Base-by-base conservation (phyloP, 331 rosid genomes). In the Saraca asoca region DNA sequence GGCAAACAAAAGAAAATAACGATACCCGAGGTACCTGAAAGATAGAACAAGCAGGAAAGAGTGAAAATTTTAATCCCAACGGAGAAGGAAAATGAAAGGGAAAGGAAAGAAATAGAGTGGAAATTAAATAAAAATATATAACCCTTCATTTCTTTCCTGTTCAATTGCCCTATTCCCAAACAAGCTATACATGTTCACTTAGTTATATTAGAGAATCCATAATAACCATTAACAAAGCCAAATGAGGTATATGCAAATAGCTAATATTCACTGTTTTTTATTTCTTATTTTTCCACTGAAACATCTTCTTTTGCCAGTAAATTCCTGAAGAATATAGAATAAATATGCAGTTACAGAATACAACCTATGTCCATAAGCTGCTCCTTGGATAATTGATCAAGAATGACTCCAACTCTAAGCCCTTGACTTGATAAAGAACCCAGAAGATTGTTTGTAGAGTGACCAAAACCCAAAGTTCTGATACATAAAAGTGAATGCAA, bases 281-380 rank as follows among this genome's bases (percentile, higher is more conserved):
- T 48, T 53, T 37, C 11, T 38, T 45, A 0, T 17, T 13, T 19
- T 56, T 35, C 14, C 2, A 29, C 46, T 48, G 50, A 52, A 54
- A 56, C 35, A 61, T 54, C 51, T 51, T 54, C 68, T 49, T 39
- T 39, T 35, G 13, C 14, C 37, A 17, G 13, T 38, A 58, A 51
- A 9, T 51, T 59, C 11, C 8, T 57, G 31, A 56, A 68, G 11
- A 8, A 62, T 17, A 58, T 42, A 41, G 51, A 9, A 11, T 6
- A 51, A 29, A 62, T 17, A 59, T 5, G 64, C 61, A 52, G 66
- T 6, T 0, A 37, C 7, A 41, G 60, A 16, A 10, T 41, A 71
- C 79, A 78, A 85, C 92, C 88, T 49, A 80, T 68, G 75, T 74
- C 78, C 74, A 73, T 70, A 7, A 43, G 66, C 11, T 61, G 39